Evolutionary conservation across 768 basidiomycete genomes (phyloP), one percentile per base, ranked within the genome.

Genomic region (Lanmaoa rubissima): DNA sequence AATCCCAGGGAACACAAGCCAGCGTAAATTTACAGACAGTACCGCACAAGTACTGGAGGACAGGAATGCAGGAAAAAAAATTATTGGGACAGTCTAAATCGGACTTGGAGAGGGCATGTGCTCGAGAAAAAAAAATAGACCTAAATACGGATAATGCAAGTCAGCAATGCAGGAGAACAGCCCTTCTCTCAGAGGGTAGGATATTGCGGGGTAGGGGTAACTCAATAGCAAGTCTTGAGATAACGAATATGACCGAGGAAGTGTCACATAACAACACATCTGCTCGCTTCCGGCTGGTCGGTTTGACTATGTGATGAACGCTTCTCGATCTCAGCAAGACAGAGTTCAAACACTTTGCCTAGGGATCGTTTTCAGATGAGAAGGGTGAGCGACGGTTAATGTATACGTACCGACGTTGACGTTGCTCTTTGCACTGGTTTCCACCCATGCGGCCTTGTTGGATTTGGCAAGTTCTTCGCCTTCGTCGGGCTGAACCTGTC

Each of bases 401-500:
- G n/a, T 34, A 31, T 42, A 87, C 94, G 73, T 65, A 94, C 94
- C 85, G 64, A 97, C 88, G 73, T 96, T 94, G 71, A 84, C 72
- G 63, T 93, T 90, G 55, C 83, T 79, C 80, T 91, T 91, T 36
- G 94, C 92, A 65, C 90, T 93, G 14, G 91, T 91, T 74, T 96
- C 94, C 42, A 95, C 79, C 78, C 86, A 95, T 4, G 87, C 88
- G 9, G 91, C 86, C 40, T 85, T 81, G 64, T 86, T 83, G 57
- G 77, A 77, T 62, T 81, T 79, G 11, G 92, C 94, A 41, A 96
- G 76, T 54, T 82, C 80, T 72, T 90, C 78, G 13, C 87, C 93
- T 65, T 93, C 90, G n/a, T 78, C 72, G 1, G 81, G 72, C 53
- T 83, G 79, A 8, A 95, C 91, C 75, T 91, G 89, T 69, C 92